Evolutionary conservation across 78 protist species (phyloP), one percentile per base, ranked within the genome.

Genomic region (Pelomyxa schiedti): DNA sequence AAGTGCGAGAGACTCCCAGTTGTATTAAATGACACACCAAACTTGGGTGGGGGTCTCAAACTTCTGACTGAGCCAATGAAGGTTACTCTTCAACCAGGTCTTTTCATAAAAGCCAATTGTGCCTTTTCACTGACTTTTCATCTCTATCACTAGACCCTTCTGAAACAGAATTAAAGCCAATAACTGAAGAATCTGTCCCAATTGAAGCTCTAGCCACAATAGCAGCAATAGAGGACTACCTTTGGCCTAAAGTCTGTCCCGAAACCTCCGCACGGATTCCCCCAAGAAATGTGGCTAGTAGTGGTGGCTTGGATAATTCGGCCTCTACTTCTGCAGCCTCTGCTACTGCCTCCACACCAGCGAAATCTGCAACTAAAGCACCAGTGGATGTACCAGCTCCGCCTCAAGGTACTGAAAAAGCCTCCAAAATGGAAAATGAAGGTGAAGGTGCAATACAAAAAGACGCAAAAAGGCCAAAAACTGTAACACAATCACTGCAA

Each of bases 171-270:
- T n/a, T n/a, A n/a, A n/a, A n/a, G n/a, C n/a, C n/a, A n/a, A n/a
- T n/a, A n/a, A n/a, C n/a, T n/a, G n/a, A n/a, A n/a, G n/a, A n/a
- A n/a, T n/a, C n/a, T n/a, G 91, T 87, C 32, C 69, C 82, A 32
- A 87, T 85, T 63, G 92, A 87, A 67, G 89, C 92, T 30, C 42
- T 87, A 22, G 92, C 92, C 6, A 79, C 88, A 32, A 76, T 74
- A 8, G 53, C 58, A 29, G 87, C 92, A 0, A 86, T 87, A 37
- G 88, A 82, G 32, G 92, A 77, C 47, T 82, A 80, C 64, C 68
- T 87, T 65, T 63, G 70, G 47, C 82, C 91, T 36, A 79, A 81
- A 35, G 91, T 82, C 39, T 47, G 80, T 26, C 26, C 42, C 24
- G 30, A 53, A 3, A 53, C 67, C 41, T 38, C 30, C 35, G 6